Conservation (phyloP, 148 eudicot genomes). For the Spergularia bocconei region DNA sequence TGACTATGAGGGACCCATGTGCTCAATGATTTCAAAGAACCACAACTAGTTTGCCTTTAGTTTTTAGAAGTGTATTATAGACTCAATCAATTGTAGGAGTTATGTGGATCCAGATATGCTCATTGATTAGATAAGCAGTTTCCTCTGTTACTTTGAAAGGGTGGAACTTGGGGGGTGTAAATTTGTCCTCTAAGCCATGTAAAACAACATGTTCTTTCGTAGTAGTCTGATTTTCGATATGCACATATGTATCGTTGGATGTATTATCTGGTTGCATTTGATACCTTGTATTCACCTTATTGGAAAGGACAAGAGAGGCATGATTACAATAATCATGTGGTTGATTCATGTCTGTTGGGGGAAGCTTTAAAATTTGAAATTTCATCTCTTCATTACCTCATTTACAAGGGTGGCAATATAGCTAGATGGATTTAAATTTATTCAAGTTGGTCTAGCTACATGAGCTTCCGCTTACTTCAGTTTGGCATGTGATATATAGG, state of each 20-base stretch:
- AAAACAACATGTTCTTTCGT: no score
- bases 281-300: neutral
- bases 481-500: neutral
- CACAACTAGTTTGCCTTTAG: neutral
- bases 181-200: no score
- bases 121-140: no score
- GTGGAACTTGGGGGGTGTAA: no score
- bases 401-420: no score
- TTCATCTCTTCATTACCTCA: neutral
- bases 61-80: neutral
- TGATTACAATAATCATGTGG: no score
- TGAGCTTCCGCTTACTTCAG: neutral
- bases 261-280: neutral
- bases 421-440: neutral
- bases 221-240: neutral
- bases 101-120: no score
- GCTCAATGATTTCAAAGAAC: conserved; percentile 4
- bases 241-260: neutral
- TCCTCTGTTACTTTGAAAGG: no score
- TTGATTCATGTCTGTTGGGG: no score
- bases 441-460: neutral
- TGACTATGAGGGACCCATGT: conserved; percentile 1
- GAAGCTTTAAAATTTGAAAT: neutral
- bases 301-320: neutral
- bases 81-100: neutral